Evolutionary conservation across 768 basidiomycete genomes (phyloP).

Genomic region (Panus rudis): DNA sequence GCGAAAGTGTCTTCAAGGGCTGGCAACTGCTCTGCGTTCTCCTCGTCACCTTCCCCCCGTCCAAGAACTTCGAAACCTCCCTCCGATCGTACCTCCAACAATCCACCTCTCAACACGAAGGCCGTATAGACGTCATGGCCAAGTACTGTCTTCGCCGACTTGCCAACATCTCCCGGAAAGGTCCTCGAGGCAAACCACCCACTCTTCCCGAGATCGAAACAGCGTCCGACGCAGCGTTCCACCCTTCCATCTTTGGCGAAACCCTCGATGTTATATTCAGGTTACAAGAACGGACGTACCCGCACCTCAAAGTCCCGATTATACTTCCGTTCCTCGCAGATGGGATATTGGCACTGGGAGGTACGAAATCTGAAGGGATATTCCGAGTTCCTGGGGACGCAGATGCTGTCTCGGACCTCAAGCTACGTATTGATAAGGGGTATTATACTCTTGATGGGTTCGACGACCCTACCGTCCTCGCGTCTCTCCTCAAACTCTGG

Average conservation of each 20-base stretch:
- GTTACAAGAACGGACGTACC: slow-evolving; percentile 81
- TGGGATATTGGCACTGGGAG: slow-evolving; percentile 84
- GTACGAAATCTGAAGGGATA: slow-evolving; percentile 80
- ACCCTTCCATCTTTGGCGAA: slow-evolving; percentile 91
- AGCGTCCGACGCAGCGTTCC: slow-evolving; percentile 90
- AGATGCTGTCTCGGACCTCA: slow-evolving; percentile 83
- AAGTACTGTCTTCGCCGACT: slow-evolving; percentile 85
- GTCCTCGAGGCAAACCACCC: slow-evolving; percentile 81
- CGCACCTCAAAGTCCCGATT: slow-evolving; percentile 79
- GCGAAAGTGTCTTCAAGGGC: slow-evolving; percentile 82
- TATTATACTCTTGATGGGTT: slow-evolving; percentile 87
- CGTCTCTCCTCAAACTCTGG: slow-evolving; percentile 90
- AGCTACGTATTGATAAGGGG: slow-evolving; percentile 83
- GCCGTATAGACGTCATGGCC: slow-evolving; percentile 83
- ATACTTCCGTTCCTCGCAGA: slow-evolving; percentile 92
- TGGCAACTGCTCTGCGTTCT: slow-evolving; percentile 92
- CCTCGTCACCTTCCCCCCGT: slow-evolving; percentile 88
- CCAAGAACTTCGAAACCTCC: slow-evolving; percentile 86
- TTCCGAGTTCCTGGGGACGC: slow-evolving; percentile 90
- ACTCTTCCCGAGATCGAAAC: slow-evolving; percentile 84
- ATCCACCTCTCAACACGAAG: slow-evolving; percentile 59
- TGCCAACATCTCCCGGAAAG: slow-evolving; percentile 68
- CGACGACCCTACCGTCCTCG: slow-evolving; percentile 85
- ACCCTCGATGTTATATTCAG: slow-evolving; percentile 78
- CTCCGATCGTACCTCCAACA: slow-evolving; percentile 73